Conservation (phyloP, 2,329 filamentous ascomycete species). For the Ciborinia camelliae region DNA sequence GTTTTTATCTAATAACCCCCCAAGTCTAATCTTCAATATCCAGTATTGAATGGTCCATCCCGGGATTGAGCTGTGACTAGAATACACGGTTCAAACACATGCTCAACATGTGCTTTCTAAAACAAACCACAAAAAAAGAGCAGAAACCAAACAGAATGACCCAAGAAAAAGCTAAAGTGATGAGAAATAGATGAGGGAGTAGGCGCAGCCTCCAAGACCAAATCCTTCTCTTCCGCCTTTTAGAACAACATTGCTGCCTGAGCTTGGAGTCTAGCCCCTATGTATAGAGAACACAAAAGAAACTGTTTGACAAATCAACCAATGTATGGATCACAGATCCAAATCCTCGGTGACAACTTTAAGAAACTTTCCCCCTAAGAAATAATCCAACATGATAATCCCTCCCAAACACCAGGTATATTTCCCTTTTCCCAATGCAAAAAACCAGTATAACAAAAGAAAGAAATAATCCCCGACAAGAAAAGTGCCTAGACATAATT, state of each 20-base stretch:
- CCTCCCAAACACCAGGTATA: slow-evolving; percentile 37
- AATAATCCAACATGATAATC: slow-evolving; percentile 18
- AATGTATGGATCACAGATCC: slow-evolving; percentile 29
- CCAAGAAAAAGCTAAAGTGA: background rate
- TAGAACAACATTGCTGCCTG: slow-evolving; percentile 31
- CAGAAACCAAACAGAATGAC: background rate
- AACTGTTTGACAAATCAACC: slow-evolving; percentile 19
- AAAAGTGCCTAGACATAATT: slow-evolving; percentile 23
- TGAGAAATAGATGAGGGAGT: slow-evolving; percentile 1
- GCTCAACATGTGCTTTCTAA: slow-evolving; percentile 3
- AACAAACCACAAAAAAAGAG: background rate
- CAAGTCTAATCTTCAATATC: slow-evolving; percentile 11
- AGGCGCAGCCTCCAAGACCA: slow-evolving; percentile 14
- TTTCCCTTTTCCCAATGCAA: slow-evolving; percentile 36
- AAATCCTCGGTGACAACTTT: slow-evolving; percentile 21
- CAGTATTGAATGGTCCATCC: slow-evolving; percentile 8
- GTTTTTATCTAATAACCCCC: background rate
- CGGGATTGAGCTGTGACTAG: background rate
- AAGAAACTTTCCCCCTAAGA: slow-evolving; percentile 19
- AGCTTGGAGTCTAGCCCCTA: slow-evolving; percentile 33
- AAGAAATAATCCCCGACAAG: slow-evolving; percentile 21
- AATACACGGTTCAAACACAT: background rate
- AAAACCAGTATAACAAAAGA: slow-evolving; percentile 20
- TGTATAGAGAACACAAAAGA: slow-evolving; percentile 18
- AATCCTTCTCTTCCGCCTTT: slow-evolving; percentile 19